Evolutionary conservation across 2,329 filamentous ascomycete genomes (phyloP), one percentile per base, ranked within the genome.

Genomic region (Clonostachys chloroleuca): DNA sequence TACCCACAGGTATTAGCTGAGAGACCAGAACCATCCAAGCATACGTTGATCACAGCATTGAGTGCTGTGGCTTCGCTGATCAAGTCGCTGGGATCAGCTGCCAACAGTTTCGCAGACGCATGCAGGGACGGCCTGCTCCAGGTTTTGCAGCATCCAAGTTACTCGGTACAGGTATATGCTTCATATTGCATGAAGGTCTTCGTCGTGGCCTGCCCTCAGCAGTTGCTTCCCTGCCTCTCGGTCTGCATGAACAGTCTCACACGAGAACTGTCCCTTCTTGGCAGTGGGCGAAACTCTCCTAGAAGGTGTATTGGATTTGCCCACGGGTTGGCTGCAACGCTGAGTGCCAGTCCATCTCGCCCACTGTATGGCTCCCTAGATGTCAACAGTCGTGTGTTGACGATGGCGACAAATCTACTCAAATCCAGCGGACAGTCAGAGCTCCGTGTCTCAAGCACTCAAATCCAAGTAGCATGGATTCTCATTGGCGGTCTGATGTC

Each of bases 391-490:
- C 82, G 90, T 34, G 89, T 97, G 12, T 77, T 97, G 49, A 87
- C 89, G 8, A 91, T 96, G 72, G 92, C 94, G 2, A 97, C 92
- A 1, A 88, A 89, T 37, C 74, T 99, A 30, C 78, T 99, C 37
- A 99, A 99, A 66, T 92, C 87, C 0, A 96, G 91, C 63, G 86
- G 91, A 42, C 89, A 90, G 60, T 94, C 90, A 2, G 92, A 99
- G 62, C 74, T 99, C 46, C 84, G 92, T 30, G 84, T 94, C 35
- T 95, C 94, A 7, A 89, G 89, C 58, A 96, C 91, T 2, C 94
- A 99, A 61, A 91, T 99, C 20, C 94, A 99, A 62, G 92, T 99
- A 3, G 94, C 94, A 6, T 99, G 94, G 92, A 95, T 95, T 43
- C 73, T 99, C 48, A 95, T 99, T 42, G 94, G 95, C 36, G 94